Evolutionary conservation across 495 filamentous ascomycete species (phyloP).

Genomic region (Penicillium psychrofluorescens): DNA sequence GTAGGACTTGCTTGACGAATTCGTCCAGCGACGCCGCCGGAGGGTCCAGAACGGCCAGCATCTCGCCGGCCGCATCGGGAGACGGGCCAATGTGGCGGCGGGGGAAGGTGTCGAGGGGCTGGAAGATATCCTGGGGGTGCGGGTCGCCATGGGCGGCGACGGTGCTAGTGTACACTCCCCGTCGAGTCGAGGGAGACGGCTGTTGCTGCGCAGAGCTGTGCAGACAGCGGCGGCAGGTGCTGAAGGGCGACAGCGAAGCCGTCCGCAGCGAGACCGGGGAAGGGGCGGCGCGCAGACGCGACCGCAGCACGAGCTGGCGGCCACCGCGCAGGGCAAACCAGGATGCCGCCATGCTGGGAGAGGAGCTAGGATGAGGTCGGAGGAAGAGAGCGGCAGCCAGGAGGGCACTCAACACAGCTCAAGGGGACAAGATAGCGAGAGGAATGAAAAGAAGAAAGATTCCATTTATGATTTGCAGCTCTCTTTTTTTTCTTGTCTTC

Average conservation of each 20-base stretch:
- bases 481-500: too few relatives aligned
- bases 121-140: slow-evolving; percentile 36
- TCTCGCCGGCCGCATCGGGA: slow-evolving; percentile 58
- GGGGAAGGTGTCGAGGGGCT: slow-evolving; percentile 62
- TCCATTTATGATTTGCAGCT: slow-evolving; percentile 6
- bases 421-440: slow-evolving; percentile 24
- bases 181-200: slow-evolving; percentile 17
- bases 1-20: slow-evolving; percentile 86
- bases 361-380: slow-evolving; percentile 10
- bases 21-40: slow-evolving; percentile 67
- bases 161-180: slow-evolving; percentile 36
- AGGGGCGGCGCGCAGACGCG: slow-evolving; percentile 23
- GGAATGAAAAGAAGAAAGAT: slow-evolving; percentile 10
- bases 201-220: slow-evolving; percentile 14
- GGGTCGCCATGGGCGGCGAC: slow-evolving; percentile 34
- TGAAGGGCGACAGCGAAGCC: slow-evolving; percentile 21
- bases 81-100: slow-evolving; percentile 93
- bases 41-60: slow-evolving; percentile 77
- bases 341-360: slow-evolving; percentile 29
- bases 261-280: slow-evolving; percentile 23
- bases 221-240: slow-evolving; percentile 17
- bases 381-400: slow-evolving; percentile 3
- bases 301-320: slow-evolving; percentile 35
- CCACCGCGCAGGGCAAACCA: slow-evolving; percentile 35
- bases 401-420: slow-evolving; percentile 13